Evolutionary conservation across 164 flowering plant genomes (phyloP).

Genomic region (Litsea cubeba): DNA sequence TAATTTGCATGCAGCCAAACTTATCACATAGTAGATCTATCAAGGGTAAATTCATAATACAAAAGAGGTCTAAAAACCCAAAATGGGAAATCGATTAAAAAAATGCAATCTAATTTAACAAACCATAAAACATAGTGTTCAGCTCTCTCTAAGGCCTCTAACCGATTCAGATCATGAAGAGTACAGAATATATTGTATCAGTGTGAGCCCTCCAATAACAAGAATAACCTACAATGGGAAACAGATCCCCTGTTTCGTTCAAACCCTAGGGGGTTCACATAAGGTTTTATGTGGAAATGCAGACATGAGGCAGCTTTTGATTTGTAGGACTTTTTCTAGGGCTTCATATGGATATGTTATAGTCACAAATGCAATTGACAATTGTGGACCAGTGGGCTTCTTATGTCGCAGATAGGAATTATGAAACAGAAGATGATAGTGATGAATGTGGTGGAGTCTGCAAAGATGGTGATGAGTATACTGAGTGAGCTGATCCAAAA

Average conservation of each 20-base stretch:
- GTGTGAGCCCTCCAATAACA: background rate
- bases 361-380: background rate
- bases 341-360: background rate
- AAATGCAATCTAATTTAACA: background rate
- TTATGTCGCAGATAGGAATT: constrained; percentile 6
- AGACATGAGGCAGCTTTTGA: constrained; percentile 15
- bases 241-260: too few relatives aligned
- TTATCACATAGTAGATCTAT: too few relatives aligned
- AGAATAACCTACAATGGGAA: background rate
- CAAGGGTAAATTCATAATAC: too few relatives aligned
- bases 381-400: background rate
- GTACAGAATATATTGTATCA: too few relatives aligned
- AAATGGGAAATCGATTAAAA: background rate
- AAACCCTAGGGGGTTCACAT: too few relatives aligned
- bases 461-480: constrained; percentile 11
- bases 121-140: background rate
- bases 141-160: background rate
- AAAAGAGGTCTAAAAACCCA: background rate
- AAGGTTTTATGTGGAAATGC: background rate
- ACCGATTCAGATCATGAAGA: background rate
- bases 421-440: constrained; percentile 8
- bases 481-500: constrained; percentile 32
- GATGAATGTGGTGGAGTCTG: constrained; percentile 3
- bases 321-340: constrained; percentile 1
- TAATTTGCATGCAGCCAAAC: too few relatives aligned